phyloP scores from a whole-genome alignment of 1,139 yeast genomes.

The Suhomyces bokatorum region DNA sequence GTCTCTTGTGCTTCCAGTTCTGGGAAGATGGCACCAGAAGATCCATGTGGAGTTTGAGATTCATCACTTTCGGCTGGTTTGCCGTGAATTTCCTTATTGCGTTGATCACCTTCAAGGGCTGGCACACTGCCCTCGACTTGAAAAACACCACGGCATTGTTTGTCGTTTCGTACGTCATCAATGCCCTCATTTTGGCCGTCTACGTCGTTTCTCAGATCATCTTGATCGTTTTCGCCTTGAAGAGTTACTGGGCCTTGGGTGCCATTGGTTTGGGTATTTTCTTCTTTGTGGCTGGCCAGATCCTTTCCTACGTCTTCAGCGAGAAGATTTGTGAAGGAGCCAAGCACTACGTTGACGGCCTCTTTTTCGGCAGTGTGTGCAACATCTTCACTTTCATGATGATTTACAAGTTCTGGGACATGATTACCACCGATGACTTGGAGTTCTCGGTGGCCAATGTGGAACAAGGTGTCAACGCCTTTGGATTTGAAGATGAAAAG shows the following conservation, averaged over 20 bases:
- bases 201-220: conserved; percentile 73
- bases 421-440: conserved; percentile 92
- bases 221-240: conserved; percentile 65
- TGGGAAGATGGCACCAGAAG: conserved; percentile 89
- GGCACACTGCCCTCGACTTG: conserved; percentile 49
- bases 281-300: conserved; percentile 81
- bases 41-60: conserved; percentile 60
- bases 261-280: conserved; percentile 67
- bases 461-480: conserved; percentile 41
- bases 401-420: conserved; percentile 96
- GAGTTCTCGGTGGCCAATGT: conserved; percentile 76
- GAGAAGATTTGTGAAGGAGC: conserved; percentile 64
- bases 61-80: conserved; percentile 53
- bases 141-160: conserved; percentile 64
- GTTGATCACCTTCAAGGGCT: conserved; percentile 69
- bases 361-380: conserved; percentile 79
- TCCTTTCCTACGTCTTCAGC: conserved; percentile 69
- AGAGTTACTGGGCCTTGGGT: conserved; percentile 86
- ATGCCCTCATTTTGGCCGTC: conserved; percentile 61
- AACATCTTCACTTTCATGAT: conserved; percentile 85
- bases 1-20: conserved; percentile 78
- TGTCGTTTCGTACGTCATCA: conserved; percentile 66
- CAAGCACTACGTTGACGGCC: conserved; percentile 86
- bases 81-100: conserved; percentile 66
- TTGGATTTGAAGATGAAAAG: conserved; percentile 39